These are phyloP conservation scores for Hyphochytrium catenoides DNA, from an alignment of 352 stramenopile genomes.

Conservation along the genomic window DNA sequence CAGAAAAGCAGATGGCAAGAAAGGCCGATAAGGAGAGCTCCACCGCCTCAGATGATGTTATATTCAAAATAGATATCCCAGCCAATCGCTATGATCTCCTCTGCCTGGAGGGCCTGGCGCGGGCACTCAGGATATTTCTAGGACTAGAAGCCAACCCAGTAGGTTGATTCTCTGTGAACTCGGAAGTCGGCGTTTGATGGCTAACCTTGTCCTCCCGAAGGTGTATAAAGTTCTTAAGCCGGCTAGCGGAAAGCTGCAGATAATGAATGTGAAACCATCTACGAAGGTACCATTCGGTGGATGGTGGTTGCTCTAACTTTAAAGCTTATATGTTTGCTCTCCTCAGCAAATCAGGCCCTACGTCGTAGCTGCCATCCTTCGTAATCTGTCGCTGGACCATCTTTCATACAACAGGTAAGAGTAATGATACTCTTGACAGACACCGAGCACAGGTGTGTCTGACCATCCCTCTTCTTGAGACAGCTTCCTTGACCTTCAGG, in stretches of 20 bases:
- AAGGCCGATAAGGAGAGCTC: constrained; percentile 14
- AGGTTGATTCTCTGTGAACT: not conserved
- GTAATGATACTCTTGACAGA: too few species aligned
- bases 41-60: constrained; percentile 50
- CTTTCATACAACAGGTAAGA: too few species aligned
- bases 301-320: too few species aligned
- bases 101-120: constrained; percentile 92
- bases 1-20: constrained; percentile 56
- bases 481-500: constrained; percentile 98
- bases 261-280: constrained; percentile 1
- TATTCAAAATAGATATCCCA: constrained; percentile 99
- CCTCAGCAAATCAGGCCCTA: too few species aligned
- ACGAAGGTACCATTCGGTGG: too few species aligned
- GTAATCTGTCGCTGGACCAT: too few species aligned
- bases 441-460: too few species aligned
- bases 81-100: constrained; percentile 99
- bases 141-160: constrained; percentile 76
- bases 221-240: too few species aligned
- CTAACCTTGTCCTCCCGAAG: too few species aligned
- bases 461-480: constrained; percentile 2
- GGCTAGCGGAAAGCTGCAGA: not conserved
- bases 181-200: too few species aligned
- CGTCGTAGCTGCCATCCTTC: constrained; percentile 90
- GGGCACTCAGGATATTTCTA: constrained; percentile 89
- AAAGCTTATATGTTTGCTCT: too few species aligned